Conservation (phyloP, 345 rosid species). For the Eucalyptus cloeziana region DNA sequence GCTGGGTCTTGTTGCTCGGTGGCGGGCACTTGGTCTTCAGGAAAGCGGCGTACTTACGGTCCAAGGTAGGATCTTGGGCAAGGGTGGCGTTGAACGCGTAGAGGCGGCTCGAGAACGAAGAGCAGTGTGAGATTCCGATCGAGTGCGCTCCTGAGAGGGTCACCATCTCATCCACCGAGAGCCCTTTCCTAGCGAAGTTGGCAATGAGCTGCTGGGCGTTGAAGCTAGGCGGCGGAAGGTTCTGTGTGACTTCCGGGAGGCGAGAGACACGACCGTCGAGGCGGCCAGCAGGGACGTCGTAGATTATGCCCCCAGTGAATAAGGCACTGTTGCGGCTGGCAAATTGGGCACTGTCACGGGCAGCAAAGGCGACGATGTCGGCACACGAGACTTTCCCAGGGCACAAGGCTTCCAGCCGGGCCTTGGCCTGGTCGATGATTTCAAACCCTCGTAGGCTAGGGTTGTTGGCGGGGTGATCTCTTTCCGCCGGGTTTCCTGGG, state of each 20-base stretch:
- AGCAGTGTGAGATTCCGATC: conserved; percentile 26
- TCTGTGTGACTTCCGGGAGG: not conserved
- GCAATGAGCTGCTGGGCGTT: conserved; percentile 8
- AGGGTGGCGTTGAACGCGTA: conserved; percentile 17
- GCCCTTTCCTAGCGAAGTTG: conserved; percentile 16
- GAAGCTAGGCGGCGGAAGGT: conserved; percentile 12
- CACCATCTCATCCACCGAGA: conserved; percentile 32
- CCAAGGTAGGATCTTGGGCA: conserved; percentile 24
- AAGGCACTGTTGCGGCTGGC: conserved; percentile 4
- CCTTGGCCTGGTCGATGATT: conserved; percentile 28
- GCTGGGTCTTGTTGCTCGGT: not conserved
- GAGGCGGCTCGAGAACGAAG: conserved; percentile 19
- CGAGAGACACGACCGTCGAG: conserved; percentile 25
- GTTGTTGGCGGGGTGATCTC: conserved; percentile 19
- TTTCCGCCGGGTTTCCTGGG: conserved; percentile 9
- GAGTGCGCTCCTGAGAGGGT: conserved; percentile 40
- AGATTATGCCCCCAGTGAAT: conserved; percentile 5
- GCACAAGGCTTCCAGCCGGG: conserved; percentile 19
- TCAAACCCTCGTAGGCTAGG: conserved; percentile 31
- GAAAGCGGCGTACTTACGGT: not conserved
- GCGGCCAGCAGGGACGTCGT: conserved; percentile 24
- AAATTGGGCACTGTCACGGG: conserved; percentile 15
- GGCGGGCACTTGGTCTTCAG: conserved; percentile 28
- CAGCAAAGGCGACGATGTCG: conserved; percentile 36
- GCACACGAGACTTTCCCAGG: conserved; percentile 28